Evolutionary conservation across 148 eudicot genomes (phyloP).

Genomic region (Euryodendron excelsum): DNA sequence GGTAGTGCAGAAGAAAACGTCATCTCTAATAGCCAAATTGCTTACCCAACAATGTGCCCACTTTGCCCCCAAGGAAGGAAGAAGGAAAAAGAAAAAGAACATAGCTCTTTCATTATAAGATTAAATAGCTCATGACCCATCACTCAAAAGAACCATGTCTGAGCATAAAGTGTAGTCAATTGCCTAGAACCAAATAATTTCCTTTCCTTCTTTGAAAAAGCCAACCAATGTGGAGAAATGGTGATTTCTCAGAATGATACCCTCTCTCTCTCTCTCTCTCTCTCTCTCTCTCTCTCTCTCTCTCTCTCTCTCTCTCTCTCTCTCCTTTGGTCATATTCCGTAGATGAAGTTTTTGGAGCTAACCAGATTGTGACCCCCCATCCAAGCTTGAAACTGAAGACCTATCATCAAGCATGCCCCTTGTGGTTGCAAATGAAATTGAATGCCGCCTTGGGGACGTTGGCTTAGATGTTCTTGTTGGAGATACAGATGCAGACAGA

Average conservation of each 20-base stretch:
- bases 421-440: constrained; percentile 59
- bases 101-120: neutral
- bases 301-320: neutral
- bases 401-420: constrained; percentile 61
- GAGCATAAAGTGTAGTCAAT: no score
- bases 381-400: constrained; percentile 49
- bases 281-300: no score
- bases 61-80: neutral
- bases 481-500: constrained; percentile 70
- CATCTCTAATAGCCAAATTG: neutral
- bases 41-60: neutral
- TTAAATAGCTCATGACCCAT: no score
- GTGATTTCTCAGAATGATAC: neutral
- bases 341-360: constrained; percentile 7
- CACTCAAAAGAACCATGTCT: no score
- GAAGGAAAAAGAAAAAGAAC: neutral
- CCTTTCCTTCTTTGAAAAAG: neutral
- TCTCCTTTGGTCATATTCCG: neutral
- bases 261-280: no score
- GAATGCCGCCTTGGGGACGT: constrained; percentile 84
- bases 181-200: neutral
- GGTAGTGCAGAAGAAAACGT: neutral
- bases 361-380: constrained; percentile 51
- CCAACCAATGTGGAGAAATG: neutral
- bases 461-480: constrained; percentile 63